These are phyloP conservation scores for Annona squamosa DNA, from an alignment of 164 flowering plant species.

Conservation along the genomic window DNA sequence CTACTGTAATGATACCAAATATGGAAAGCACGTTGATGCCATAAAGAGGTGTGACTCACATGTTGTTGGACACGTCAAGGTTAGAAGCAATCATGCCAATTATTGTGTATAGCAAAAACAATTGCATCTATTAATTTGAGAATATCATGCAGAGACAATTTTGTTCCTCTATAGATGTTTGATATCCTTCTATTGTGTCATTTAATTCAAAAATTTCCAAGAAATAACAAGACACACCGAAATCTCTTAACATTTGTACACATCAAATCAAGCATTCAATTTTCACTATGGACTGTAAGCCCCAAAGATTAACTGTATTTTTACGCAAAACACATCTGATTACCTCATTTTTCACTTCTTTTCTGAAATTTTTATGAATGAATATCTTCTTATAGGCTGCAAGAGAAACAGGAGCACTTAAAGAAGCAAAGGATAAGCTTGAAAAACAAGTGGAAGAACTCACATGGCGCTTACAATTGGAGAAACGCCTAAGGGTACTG, in stretches of 20 bases:
- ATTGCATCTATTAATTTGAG: too few species aligned
- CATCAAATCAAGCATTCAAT: not conserved
- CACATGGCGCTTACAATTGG: slow-evolving; percentile 84
- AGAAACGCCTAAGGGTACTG: slow-evolving; percentile 79
- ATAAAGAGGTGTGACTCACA: not conserved
- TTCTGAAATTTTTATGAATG: not conserved
- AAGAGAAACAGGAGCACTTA: slow-evolving; percentile 91
- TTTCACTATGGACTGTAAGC: not conserved
- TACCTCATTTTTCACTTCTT: not conserved
- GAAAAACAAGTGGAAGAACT: slow-evolving; percentile 85
- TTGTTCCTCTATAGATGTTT: too few species aligned
- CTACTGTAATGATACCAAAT: too few species aligned
- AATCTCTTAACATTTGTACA: not conserved
- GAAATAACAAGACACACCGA: not conserved
- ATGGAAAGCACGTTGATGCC: not conserved
- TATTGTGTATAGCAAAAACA: not conserved
- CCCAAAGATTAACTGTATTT: not conserved
- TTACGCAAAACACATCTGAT: not conserved
- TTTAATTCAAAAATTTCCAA: not conserved
- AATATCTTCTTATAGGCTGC: slow-evolving; percentile 50
- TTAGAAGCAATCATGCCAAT: not conserved
- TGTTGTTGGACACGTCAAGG: not conserved
- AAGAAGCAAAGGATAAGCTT: slow-evolving; percentile 93
- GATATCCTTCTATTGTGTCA: not conserved
- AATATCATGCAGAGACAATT: too few species aligned